A percentile compares a stretch with the other conserved stretches of the same genome.
phyloP scores from a whole-genome alignment of 768 basidiomycete genomes.

The Boletus reticulatus region DNA sequence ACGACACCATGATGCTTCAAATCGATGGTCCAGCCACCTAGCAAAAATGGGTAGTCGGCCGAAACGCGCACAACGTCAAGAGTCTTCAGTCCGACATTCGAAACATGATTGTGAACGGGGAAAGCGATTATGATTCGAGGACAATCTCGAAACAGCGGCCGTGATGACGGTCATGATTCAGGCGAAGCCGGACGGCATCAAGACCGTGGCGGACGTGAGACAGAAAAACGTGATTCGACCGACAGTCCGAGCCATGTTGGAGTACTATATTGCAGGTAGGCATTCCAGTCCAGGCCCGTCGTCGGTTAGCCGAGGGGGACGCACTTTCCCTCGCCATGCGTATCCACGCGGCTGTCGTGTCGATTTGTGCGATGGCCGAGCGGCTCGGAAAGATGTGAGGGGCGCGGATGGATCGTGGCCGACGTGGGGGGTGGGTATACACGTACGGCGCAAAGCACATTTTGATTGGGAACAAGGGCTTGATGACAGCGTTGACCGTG shows the following conservation, averaged over 20 bases:
- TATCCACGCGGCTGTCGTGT: conserved; percentile 8
- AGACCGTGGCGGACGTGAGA: conserved; percentile 28
- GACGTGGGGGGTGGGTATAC: neutral
- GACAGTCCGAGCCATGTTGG: conserved; percentile 63
- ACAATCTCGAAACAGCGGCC: conserved; percentile 66
- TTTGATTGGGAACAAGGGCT: neutral
- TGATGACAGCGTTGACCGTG: conserved; percentile 22
- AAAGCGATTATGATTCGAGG: conserved; percentile 43
- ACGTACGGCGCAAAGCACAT: too few relatives aligned
- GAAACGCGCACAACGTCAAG: conserved; percentile 51
- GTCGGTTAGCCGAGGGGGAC: conserved; percentile 5
- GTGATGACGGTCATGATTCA: conserved; percentile 67
- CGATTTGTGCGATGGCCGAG: conserved; percentile 13
- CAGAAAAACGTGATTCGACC: conserved; percentile 37
- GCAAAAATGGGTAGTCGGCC: conserved; percentile 62
- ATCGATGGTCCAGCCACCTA: conserved; percentile 49
- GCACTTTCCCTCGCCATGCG: conserved; percentile 22
- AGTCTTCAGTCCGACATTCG: conserved; percentile 59
- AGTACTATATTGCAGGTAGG: conserved; percentile 65
- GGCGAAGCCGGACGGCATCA: conserved; percentile 48
- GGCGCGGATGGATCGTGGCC: conserved; percentile 22
- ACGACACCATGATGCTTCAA: conserved; percentile 82
- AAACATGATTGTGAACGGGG: conserved; percentile 26
- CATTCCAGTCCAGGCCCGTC: neutral
- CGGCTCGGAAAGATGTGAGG: conserved; percentile 16